These are phyloP conservation scores for Termitomyces sp. DNA, from an alignment of 768 basidiomycete species.

Conservation along the genomic window DNA sequence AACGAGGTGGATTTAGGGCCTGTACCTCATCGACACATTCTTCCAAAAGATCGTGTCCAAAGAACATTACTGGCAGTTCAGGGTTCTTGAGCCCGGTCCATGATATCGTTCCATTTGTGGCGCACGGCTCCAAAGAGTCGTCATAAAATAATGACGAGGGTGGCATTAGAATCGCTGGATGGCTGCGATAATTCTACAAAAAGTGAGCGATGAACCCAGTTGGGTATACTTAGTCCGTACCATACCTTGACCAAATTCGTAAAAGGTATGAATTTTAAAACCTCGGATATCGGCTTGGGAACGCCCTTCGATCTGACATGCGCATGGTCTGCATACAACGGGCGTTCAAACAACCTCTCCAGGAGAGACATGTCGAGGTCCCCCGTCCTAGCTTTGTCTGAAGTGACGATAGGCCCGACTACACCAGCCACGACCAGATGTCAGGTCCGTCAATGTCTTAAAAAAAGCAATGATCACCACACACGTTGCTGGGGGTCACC, in stretches of 20 bases:
- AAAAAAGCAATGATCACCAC: conserved; percentile 12
- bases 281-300: not conserved
- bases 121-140: conserved; percentile 41
- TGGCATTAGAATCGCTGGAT: conserved; percentile 49
- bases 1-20: not conserved
- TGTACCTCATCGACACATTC: conserved; percentile 42
- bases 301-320: conserved; percentile 11
- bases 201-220: not conserved
- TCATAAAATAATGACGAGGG: conserved; percentile 50
- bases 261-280: conserved; percentile 24
- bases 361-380: conserved; percentile 46
- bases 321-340: conserved; percentile 28
- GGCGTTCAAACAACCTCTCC: conserved; percentile 40
- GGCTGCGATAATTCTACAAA: conserved; percentile 41
- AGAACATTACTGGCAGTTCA: conserved; percentile 37
- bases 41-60: conserved; percentile 34
- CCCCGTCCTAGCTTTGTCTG: conserved; percentile 35
- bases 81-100: conserved; percentile 38
- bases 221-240: not conserved
- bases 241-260: conserved; percentile 40
- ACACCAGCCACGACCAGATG: not conserved
- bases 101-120: conserved; percentile 33
- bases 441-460: not conserved
- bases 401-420: conserved; percentile 46
- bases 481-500: conserved; percentile 46